A percentile compares a stretch with the other conserved stretches of the same genome.
Conservation (phyloP, 192 early-diverging fungal genomes). For the Bifiguratus adelaidae region DNA sequence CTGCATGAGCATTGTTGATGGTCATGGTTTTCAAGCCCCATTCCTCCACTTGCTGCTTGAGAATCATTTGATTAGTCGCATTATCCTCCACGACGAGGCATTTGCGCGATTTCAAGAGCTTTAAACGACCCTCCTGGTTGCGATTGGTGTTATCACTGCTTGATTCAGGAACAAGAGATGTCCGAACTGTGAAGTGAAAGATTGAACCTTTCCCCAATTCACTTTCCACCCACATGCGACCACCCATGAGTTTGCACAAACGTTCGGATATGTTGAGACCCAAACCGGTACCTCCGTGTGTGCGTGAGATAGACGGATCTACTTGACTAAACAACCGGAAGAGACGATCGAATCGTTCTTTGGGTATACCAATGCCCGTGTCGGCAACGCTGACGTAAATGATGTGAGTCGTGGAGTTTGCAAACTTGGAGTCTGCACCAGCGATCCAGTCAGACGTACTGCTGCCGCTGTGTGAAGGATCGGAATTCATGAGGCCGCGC, state of each 20-base stretch:
- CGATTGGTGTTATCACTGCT: neutral
- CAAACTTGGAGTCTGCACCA: no score
- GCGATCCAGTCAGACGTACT: no score
- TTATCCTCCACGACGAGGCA: neutral
- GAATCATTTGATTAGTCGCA: neutral
- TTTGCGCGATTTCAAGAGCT: neutral
- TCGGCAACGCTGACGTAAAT: constrained; percentile 15
- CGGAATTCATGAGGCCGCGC: neutral
- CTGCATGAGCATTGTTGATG: neutral
- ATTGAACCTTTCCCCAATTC: constrained; percentile 38
- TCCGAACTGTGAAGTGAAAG: constrained; percentile 32
- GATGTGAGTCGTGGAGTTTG: neutral
- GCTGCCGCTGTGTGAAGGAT: no score
- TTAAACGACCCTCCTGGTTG: neutral
- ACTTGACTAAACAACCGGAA: constrained; percentile 56
- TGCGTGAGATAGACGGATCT: constrained; percentile 38
- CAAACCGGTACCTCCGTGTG: constrained; percentile 43
- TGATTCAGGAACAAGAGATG: neutral
- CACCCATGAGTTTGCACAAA: constrained; percentile 53
- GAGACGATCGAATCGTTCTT: constrained; percentile 31
- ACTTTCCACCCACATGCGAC: constrained; percentile 46
- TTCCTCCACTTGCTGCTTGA: neutral
- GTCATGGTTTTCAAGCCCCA: neutral
- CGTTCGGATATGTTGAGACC: neutral
- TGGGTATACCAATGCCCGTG: constrained; percentile 30